Evolutionary conservation across 2,329 filamentous ascomycete species (phyloP), one percentile per base, ranked within the genome.

Genomic region (Scedosporium apiospermum): DNA sequence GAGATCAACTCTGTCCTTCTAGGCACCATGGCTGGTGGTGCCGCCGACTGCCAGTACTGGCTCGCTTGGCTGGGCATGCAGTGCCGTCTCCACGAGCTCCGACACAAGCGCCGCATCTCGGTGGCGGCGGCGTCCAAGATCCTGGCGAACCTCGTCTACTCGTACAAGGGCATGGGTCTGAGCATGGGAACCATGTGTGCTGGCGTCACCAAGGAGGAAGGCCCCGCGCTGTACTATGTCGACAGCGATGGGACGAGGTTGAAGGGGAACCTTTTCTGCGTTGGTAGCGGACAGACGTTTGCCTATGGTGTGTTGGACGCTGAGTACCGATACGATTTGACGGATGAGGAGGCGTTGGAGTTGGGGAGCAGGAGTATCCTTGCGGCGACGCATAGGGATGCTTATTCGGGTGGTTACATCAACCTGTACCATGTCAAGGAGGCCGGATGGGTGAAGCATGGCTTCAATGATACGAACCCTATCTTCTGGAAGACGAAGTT

Each of bases 171-270:
- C 72, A 96, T 96, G 91, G 95, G 95, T 44, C 80, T 99, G 71
- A 96, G 91, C 74, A 99, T 99, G 95, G 95, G 95, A 69, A 99
- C 95, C 72, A 99, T 99, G 95, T 96, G 95, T 77, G 93, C 95
- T 42, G 95, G 95, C 72, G 95, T 99, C 68, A 95, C 95, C 67
- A 89, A 91, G 68, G 89, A 93, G 78, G 93, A 98, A 82, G 95
- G 95, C 10, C 95, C 95, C 27, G 95, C 95, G 49, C 88, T 99
- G 65, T 99, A 99, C 85, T 99, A 99, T 80, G 96, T 99, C 77
- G 95, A 99, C 80, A 93, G 88, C 67, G 95, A 99, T 78, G 95
- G 95, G 73, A 98, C 95, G 23, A 85, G 95, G 62, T 84, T 99
- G 64, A 80, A 91, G 21, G 95, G 95, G 58, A 97, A 99, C 81